Percentiles rank a stretch among this genome's conserved stretches.
phyloP scores from a whole-genome alignment of 75 land plant species.

The Pinus taeda region DNA sequence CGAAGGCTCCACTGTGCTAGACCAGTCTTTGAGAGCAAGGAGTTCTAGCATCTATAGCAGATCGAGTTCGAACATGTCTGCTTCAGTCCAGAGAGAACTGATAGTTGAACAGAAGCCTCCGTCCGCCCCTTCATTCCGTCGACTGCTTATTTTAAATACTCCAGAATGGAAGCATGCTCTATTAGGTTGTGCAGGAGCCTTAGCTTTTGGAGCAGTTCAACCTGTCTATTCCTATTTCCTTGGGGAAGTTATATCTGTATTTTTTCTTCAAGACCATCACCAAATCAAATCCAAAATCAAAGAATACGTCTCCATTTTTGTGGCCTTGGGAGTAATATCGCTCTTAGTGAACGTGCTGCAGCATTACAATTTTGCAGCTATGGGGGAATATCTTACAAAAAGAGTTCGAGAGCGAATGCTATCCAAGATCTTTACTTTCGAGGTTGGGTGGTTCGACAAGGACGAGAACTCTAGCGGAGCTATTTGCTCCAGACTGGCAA shows the following conservation, averaged over 20 bases:
- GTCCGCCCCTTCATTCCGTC: conserved; percentile 41
- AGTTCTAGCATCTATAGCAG: not conserved
- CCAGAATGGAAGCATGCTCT: conserved; percentile 67
- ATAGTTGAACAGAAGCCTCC: not conserved
- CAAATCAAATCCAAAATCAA: conserved; percentile 24
- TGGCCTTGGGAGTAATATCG: conserved; percentile 27
- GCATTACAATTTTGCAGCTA: conserved; percentile 63
- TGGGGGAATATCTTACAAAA: conserved; percentile 71
- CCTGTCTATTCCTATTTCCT: conserved; percentile 49
- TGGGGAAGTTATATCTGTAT: conserved; percentile 47
- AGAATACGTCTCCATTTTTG: conserved; percentile 36
- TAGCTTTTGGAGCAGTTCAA: conserved; percentile 57
- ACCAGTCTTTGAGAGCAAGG: conserved; percentile 12
- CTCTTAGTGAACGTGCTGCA: conserved; percentile 43
- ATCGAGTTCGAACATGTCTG: conserved; percentile 9
- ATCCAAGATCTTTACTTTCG: conserved; percentile 52
- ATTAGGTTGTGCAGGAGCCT: conserved; percentile 54
- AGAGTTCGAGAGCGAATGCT: conserved; percentile 67
- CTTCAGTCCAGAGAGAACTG: conserved; percentile 5
- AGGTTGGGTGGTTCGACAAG: conserved; percentile 84
- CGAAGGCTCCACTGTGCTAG: conserved; percentile 11
- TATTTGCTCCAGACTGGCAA: conserved; percentile 55
- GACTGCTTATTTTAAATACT: conserved; percentile 52
- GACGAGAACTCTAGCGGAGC: conserved; percentile 70
- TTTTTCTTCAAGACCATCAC: conserved; percentile 34